Base-by-base conservation (phyloP, 2,329 filamentous ascomycete genomes). In the Aspergillus quadrilineatus region DNA sequence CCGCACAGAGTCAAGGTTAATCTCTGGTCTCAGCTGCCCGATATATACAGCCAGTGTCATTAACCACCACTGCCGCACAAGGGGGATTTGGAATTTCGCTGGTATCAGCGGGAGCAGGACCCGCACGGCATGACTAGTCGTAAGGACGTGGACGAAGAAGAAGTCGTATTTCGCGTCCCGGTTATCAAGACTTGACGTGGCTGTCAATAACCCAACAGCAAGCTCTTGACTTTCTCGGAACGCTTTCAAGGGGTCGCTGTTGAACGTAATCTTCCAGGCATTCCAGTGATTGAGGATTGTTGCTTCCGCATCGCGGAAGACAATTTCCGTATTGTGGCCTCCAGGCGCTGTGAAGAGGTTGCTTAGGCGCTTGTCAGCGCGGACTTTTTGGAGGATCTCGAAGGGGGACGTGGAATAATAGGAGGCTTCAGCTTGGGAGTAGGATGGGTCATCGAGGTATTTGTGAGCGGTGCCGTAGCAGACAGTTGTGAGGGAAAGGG, bases 11-110 rank as follows among this genome's bases (percentile, higher is more conserved):
- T 87, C 82, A n/a, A 84, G 76, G 53, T 89, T 82, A 55, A 96
- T 85, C 56, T 80, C 77, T 0, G 92, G 94, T 17, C 93, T 82
- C 28, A 88, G 76, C 67, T 90, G 87, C 2, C 86, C 77, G 52
- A 96, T 84, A 69, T 94, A 97, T 9, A 92, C 83, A 0, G 86
- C 83, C 42, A 97, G 73, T 0, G 88, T 85, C 42, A 96, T 82
- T 4, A 99, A 77, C 89, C 91, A 96, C 92, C 94, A 97, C 71
- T 96, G 87, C 39, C 89, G 81, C 7, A 97, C 80, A 4, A 99
- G 77, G 22, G 78, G 78, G 45, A 91, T 72, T 64, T 96, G 93
- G 65, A 87, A 88, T 66, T 85, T 84, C 12, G 81, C 74, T 0
- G 92, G 91, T 9, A 97, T 77, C 36, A 90, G 73, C 0, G 94